These are phyloP conservation scores for Artomyces pyxidatus DNA, from an alignment of 768 basidiomycete genomes.

Conservation along the genomic window DNA sequence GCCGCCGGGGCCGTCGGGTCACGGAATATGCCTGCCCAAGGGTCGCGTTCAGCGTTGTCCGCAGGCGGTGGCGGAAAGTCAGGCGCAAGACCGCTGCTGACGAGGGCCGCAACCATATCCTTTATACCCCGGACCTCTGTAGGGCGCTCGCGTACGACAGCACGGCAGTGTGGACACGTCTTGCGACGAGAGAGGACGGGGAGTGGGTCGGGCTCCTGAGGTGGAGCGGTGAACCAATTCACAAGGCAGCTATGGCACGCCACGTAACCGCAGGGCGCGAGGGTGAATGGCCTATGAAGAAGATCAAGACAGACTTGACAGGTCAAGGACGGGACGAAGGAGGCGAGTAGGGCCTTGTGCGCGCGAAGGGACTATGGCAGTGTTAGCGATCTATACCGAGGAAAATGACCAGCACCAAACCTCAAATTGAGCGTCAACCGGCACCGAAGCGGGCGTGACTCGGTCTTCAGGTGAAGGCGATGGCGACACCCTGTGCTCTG, in stretches of 20 bases:
- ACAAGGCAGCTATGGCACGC: conserved; percentile 67
- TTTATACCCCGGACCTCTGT: conserved; percentile 41
- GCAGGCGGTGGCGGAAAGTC: conserved; percentile 14
- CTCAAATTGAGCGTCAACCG: too few relatives aligned
- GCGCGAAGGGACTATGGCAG: conserved; percentile 8
- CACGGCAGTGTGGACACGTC: conserved; percentile 39
- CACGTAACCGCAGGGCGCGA: conserved; percentile 70
- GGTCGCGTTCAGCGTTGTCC: conserved; percentile 33
- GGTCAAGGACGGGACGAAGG: conserved; percentile 55
- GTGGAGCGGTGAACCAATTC: conserved; percentile 60
- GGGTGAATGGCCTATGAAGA: conserved; percentile 63
- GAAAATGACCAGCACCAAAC: too few relatives aligned
- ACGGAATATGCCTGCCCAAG: conserved; percentile 59
- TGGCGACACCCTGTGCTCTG: too few relatives aligned
- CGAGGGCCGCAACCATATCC: conserved; percentile 36
- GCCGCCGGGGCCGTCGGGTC: conserved; percentile 19
- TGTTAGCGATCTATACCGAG: background rate
- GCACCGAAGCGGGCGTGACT: too few relatives aligned
- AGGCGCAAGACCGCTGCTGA: conserved; percentile 43
- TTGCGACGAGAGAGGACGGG: conserved; percentile 29
- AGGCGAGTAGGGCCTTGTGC: conserved; percentile 46
- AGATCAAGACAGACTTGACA: conserved; percentile 78
- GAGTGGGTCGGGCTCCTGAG: conserved; percentile 1
- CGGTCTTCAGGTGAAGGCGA: too few relatives aligned
- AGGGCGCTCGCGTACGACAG: conserved; percentile 36